Evolutionary conservation across 1,284 basidiomycete species (phyloP).

Genomic region (Microbotryum saponariae): DNA sequence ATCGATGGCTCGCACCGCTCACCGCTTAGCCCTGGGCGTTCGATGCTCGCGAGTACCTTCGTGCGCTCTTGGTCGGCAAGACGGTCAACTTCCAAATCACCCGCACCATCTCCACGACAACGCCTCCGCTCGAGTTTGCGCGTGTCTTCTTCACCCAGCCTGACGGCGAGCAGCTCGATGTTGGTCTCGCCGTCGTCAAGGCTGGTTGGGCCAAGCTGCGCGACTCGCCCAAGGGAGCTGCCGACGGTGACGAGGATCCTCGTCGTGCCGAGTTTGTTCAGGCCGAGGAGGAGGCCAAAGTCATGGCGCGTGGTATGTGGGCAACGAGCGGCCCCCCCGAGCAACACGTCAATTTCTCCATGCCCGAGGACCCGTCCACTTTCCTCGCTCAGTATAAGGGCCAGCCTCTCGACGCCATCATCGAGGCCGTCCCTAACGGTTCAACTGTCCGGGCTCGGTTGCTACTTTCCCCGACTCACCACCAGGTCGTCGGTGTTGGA

Average conservation of each 20-base stretch:
- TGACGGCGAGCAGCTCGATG: conserved; percentile 45
- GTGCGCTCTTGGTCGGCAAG: conserved; percentile 76
- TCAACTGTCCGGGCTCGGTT: conserved; percentile 82
- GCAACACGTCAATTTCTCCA: conserved; percentile 65
- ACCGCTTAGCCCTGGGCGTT: conserved; percentile 74
- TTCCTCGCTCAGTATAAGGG: conserved; percentile 90
- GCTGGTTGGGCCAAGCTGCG: conserved; percentile 89
- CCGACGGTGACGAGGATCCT: conserved; percentile 46
- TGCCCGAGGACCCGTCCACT: conserved; percentile 80
- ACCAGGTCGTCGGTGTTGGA: conserved; percentile 74
- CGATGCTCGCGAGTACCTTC: conserved; percentile 85
- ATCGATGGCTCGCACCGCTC: background rate
- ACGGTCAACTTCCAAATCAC: conserved; percentile 70
- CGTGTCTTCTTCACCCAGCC: conserved; percentile 53
- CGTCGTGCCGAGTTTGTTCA: conserved; percentile 28
- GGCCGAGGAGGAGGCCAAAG: conserved; percentile 69
- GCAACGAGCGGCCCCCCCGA: conserved; percentile 1
- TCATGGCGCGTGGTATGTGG: conserved; percentile 56
- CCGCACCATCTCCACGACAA: conserved; percentile 62
- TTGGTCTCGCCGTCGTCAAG: conserved; percentile 68
- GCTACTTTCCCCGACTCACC: conserved; percentile 74
- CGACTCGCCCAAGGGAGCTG: conserved; percentile 62
- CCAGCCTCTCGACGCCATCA: conserved; percentile 76
- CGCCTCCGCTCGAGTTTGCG: conserved; percentile 65
- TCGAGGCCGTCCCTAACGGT: conserved; percentile 91